Evolutionary conservation across 2,329 filamentous ascomycete species (phyloP).

Genomic region (Pseudocercospora crystallina): DNA sequence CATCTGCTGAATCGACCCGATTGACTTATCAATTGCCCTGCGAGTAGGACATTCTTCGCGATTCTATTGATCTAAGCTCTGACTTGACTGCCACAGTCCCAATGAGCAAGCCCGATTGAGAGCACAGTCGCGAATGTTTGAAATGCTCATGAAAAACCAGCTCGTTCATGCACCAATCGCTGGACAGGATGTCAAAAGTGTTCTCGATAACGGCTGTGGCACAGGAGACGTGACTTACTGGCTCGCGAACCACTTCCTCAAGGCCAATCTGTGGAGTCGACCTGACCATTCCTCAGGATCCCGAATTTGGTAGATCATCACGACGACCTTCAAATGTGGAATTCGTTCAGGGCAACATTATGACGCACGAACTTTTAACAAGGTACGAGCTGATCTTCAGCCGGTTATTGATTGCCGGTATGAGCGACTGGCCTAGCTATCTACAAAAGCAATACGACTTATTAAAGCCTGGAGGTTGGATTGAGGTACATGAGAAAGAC

Average conservation of each 20-base stretch:
- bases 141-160: constrained; percentile 21
- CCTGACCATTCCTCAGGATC: too few relatives aligned
- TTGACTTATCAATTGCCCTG: too few relatives aligned
- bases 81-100: too few relatives aligned
- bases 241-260: too few relatives aligned
- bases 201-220: constrained; percentile 27
- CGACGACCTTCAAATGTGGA: constrained; percentile 8
- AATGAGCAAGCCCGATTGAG: too few relatives aligned
- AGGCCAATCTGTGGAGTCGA: too few relatives aligned
- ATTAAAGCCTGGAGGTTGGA: constrained; percentile 21
- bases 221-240: constrained; percentile 31
- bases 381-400: constrained; percentile 25
- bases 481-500: constrained; percentile 21
- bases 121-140: too few relatives aligned
- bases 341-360: constrained; percentile 19
- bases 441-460: constrained; percentile 10
- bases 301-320: too few relatives aligned
- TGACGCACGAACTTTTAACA: not conserved
- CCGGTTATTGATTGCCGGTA: constrained; percentile 17
- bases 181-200: not conserved
- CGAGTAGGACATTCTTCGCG: too few relatives aligned
- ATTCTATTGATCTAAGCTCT: too few relatives aligned
- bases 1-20: too few relatives aligned
- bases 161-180: constrained; percentile 14
- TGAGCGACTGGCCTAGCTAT: constrained; percentile 19